Percentiles rank a stretch among this genome's conserved stretches.
Evolutionary conservation across 75 land plant species (phyloP).

Genomic region (Picea glauca): DNA sequence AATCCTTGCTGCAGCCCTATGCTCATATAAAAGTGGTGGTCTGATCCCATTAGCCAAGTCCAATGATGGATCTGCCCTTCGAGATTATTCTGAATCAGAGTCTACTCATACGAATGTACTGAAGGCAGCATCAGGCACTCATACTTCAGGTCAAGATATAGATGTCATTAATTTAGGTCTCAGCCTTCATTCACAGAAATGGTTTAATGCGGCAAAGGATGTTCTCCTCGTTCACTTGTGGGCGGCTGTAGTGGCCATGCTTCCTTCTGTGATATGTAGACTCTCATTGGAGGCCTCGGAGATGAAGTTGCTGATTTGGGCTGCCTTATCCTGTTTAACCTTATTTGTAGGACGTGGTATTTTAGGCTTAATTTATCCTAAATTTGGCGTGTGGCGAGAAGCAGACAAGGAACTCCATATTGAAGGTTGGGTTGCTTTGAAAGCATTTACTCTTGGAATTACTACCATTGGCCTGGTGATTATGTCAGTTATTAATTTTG

Average conservation of each 20-base stretch:
- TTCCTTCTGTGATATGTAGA: conserved; percentile 50
- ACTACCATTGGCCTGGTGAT: conserved; percentile 70
- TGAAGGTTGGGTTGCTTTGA: conserved; percentile 60
- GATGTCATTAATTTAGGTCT: not conserved
- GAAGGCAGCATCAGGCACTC: not conserved
- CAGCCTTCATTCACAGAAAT: conserved; percentile 38
- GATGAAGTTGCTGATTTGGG: conserved; percentile 40
- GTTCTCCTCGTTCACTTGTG: conserved; percentile 66
- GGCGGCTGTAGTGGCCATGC: conserved; percentile 55
- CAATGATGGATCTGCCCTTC: not conserved
- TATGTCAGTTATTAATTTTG: conserved; percentile 87
- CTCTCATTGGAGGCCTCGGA: conserved; percentile 32
- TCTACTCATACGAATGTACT: not conserved
- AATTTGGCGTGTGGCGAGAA: not conserved
- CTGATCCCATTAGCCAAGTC: not conserved
- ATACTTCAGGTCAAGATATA: conserved; percentile 6
- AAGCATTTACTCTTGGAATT: conserved; percentile 61
- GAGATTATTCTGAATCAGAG: not conserved
- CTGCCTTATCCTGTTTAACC: conserved; percentile 30
- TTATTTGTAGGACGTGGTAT: conserved; percentile 19
- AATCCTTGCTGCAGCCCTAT: conserved; percentile 75
- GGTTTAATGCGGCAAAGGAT: conserved; percentile 58
- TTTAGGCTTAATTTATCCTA: conserved; percentile 15
- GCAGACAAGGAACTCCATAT: conserved; percentile 8
- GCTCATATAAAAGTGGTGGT: conserved; percentile 17